Evolutionary conservation across 768 basidiomycete species (phyloP).

Genomic region (Mycena epipterygia): DNA sequence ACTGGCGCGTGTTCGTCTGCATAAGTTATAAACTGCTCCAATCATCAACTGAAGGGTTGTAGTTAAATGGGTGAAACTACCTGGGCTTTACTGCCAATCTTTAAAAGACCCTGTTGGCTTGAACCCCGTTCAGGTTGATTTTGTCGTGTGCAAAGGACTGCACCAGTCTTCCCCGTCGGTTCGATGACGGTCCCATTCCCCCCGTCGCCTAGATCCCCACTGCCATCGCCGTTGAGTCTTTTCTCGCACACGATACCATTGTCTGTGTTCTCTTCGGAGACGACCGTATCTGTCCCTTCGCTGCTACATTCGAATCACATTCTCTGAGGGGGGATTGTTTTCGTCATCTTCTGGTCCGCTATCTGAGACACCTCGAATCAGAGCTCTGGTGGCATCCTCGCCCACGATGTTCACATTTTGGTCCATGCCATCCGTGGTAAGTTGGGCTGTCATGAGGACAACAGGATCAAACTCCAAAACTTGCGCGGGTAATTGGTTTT

Average conservation of each 20-base stretch:
- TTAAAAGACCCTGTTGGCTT: neutral
- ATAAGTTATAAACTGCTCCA: neutral
- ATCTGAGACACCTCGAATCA: too few species aligned
- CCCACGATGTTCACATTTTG: neutral
- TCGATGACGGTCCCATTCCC: neutral
- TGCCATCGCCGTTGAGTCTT: neutral
- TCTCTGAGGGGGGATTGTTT: too few species aligned
- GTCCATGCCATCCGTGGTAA: too few species aligned
- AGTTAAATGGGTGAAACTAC: neutral
- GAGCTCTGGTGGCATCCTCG: too few species aligned
- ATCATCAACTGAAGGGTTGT: neutral
- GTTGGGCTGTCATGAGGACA: too few species aligned
- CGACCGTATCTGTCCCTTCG: too few species aligned
- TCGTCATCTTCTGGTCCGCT: too few species aligned
- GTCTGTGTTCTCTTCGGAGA: neutral
- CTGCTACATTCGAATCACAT: too few species aligned
- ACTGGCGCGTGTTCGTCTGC: neutral
- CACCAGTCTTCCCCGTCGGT: slow-evolving; percentile 9
- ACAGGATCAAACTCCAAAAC: neutral
- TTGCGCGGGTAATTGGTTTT: neutral
- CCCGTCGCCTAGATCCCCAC: neutral
- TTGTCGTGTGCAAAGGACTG: neutral
- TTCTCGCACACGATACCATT: neutral
- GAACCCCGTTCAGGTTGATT: neutral
- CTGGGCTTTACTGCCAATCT: neutral